phyloP scores from a whole-genome alignment of 768 basidiomycete species.

The Ephemerocybe angulata region DNA sequence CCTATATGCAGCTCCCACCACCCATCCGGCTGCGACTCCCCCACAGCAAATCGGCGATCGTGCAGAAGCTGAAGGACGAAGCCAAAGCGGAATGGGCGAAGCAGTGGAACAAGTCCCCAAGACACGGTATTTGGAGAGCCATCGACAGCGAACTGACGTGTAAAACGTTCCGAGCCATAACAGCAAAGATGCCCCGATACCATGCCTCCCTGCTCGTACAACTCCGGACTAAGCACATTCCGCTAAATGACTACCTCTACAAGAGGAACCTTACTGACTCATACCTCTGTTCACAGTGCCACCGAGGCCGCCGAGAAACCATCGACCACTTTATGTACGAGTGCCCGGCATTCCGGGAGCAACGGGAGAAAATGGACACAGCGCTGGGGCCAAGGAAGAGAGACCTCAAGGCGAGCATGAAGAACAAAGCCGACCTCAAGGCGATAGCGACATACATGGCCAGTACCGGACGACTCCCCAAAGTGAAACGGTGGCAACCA shows the following conservation, averaged over 20 bases:
- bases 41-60: slow-evolving; percentile 17
- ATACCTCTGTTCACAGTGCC: slow-evolving; percentile 1
- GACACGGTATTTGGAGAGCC: neutral
- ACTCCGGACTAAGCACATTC: slow-evolving; percentile 23
- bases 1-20: neutral
- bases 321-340: slow-evolving; percentile 5
- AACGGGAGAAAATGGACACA: neutral
- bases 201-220: slow-evolving; percentile 21
- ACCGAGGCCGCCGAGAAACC: neutral
- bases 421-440: neutral
- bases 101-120: slow-evolving; percentile 10
- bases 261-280: neutral
- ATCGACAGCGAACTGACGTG: slow-evolving; percentile 15
- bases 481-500: no score
- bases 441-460: neutral
- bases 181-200: neutral
- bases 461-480: neutral
- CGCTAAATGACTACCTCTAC: slow-evolving; percentile 18
- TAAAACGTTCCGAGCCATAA: slow-evolving; percentile 5
- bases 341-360: neutral
- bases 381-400: neutral
- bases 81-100: slow-evolving; percentile 5
- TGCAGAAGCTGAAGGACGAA: slow-evolving; percentile 8
- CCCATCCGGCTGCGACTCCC: slow-evolving; percentile 5
- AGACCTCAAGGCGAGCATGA: neutral